Conservation (phyloP, 2,329 filamentous ascomycete genomes). For the Phaeosphaeriaceae sp. region DNA sequence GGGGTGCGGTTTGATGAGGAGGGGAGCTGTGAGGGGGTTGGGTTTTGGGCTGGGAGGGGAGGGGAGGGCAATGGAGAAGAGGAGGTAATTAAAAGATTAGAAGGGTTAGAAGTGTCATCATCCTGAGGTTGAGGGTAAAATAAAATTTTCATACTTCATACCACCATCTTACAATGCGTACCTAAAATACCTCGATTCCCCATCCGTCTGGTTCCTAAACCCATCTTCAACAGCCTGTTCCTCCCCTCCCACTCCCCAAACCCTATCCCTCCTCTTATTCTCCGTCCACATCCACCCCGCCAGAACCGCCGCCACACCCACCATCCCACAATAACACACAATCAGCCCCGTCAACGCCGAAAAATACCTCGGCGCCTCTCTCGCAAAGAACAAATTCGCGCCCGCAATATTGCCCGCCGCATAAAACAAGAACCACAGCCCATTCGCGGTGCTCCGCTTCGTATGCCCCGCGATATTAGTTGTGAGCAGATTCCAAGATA, state of each 20-base stretch:
- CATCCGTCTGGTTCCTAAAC: constrained; percentile 45
- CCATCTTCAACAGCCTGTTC: constrained; percentile 42
- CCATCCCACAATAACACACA: constrained; percentile 53
- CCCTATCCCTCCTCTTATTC: constrained; percentile 38
- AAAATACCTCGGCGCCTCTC: constrained; percentile 53
- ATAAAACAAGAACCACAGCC: constrained; percentile 58
- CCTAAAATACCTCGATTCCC: constrained; percentile 41
- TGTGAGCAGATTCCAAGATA: constrained; percentile 59
- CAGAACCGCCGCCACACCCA: constrained; percentile 40
- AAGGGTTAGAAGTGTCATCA: no score
- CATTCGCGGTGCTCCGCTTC: constrained; percentile 58
- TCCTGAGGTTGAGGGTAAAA: not conserved
- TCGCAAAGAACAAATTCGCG: constrained; percentile 55
- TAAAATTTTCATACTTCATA: not conserved
- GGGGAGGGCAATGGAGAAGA: not conserved
- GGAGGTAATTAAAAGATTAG: not conserved
- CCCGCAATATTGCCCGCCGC: constrained; percentile 58
- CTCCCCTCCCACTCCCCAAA: constrained; percentile 35
- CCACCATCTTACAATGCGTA: constrained; percentile 35
- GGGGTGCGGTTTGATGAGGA: constrained; percentile 48
- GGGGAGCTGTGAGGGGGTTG: constrained; percentile 47
- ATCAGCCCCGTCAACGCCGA: constrained; percentile 54
- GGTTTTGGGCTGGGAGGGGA: constrained; percentile 15
- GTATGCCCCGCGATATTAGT: constrained; percentile 57
- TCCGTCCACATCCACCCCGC: constrained; percentile 41